Evolutionary conservation across 176 grass and related monocot species (phyloP).

Genomic region (Eragrostis nindensis): DNA sequence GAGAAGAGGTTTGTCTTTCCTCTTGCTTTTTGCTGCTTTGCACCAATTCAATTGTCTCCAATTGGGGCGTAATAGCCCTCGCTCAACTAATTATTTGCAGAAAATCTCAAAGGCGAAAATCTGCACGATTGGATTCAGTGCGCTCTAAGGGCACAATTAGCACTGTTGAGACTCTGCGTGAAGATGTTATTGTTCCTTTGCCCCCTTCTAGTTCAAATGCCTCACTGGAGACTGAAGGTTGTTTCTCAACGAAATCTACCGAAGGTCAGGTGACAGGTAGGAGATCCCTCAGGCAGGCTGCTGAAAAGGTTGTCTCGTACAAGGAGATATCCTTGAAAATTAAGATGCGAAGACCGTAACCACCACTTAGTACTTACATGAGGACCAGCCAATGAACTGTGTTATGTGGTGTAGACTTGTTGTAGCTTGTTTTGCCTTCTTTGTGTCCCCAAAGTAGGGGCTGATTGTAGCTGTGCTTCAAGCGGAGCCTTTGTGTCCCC

Average conservation of each 20-base stretch:
- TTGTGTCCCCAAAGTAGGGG: background rate
- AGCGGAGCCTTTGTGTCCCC: too few relatives aligned
- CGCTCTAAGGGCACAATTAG: background rate
- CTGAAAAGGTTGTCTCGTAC: conserved; percentile 61
- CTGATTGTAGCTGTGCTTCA: background rate
- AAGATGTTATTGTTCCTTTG: conserved; percentile 32
- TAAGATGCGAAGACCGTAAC: conserved; percentile 60
- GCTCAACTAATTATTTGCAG: conserved; percentile 27
- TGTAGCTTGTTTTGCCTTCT: conserved; percentile 15
- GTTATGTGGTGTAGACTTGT: conserved; percentile 20
- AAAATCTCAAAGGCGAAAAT: conserved; percentile 32
- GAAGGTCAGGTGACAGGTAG: conserved; percentile 21
- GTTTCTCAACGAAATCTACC: background rate
- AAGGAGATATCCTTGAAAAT: conserved; percentile 62
- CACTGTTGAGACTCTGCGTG: background rate
- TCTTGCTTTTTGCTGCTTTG: background rate
- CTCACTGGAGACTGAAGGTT: background rate
- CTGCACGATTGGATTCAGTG: conserved; percentile 25
- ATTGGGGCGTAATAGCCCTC: conserved; percentile 14
- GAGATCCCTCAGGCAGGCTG: conserved; percentile 46
- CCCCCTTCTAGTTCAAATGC: conserved; percentile 12
- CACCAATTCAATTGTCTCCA: conserved; percentile 14
- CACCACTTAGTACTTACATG: background rate
- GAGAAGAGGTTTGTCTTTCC: conserved; percentile 38
- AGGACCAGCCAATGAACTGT: background rate